Base-by-base conservation (phyloP, 129 eudicot genomes). In the Glebionis coronaria region DNA sequence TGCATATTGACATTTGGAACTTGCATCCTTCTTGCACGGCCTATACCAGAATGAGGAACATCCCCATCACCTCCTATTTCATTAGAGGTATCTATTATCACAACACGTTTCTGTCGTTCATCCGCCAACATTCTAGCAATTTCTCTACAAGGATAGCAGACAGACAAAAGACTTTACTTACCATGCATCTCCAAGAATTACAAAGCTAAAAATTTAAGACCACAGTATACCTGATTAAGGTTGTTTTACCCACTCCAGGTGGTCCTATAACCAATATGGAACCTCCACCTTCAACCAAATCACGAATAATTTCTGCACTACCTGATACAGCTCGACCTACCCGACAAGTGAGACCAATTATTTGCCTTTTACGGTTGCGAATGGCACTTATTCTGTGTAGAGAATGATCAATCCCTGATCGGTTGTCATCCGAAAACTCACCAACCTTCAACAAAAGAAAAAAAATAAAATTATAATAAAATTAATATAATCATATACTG, bases 21-120 rank as follows among this genome's bases (percentile, higher is more conserved):
- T 88, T 93, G 98, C 98, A 93, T 93, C 72, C 98, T 84, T 80
- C 98, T 88, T 29, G 98, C 98, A 77, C 88, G 86, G 12, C 98
- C 98, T 52, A 93, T 93, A 64, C 98, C 98, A 13, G 85, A 79
- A 86, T 93, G 98, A 50, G 98, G 98, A 70, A 93, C 92, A 69
- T 93, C 98, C 7, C 98, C 98, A 75, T 93, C 98, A 51, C 98
- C 98, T 57, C 98, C 98, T 51, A 93, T 93, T 80, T 93, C 98
- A 75, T 93, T 93, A 3, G 98, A 93, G 9, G 98, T 93, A 68
- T 93, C 98, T 51, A 88, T 85, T 44, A 93, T 88, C 11, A 93
- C 95, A 15, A 93, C 98, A 65, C 98, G 91, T 73, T 86, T 93
- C 61, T 82, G 80, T 66, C 80, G 80, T 76, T 93, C 98, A 75